These are phyloP conservation scores for Austroboletus festivus DNA, from an alignment of 768 basidiomycete species.

Conservation along the genomic window DNA sequence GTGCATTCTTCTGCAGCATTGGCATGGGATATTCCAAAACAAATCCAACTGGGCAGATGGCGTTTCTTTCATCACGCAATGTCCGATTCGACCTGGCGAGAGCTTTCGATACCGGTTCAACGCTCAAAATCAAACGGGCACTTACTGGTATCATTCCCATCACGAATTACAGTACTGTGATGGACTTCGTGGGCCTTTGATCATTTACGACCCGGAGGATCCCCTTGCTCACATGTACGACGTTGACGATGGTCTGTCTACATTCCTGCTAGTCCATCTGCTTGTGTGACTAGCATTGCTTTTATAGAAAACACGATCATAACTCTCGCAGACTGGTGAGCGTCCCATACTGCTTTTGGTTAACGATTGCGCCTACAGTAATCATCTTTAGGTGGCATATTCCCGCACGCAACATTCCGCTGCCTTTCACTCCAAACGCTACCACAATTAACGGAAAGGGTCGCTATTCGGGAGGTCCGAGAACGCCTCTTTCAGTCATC, in stretches of 20 bases:
- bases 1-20: constrained; percentile 21
- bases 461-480: constrained; percentile 34
- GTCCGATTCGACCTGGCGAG: constrained; percentile 39
- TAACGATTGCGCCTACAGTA: not conserved
- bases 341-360: not conserved
- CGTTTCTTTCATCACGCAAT: constrained; percentile 42
- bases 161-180: constrained; percentile 39
- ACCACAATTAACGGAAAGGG: constrained; percentile 48
- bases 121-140: constrained; percentile 39
- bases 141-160: constrained; percentile 51
- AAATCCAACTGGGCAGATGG: constrained; percentile 38
- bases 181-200: constrained; percentile 39
- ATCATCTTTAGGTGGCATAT: constrained; percentile 26
- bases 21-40: constrained; percentile 36
- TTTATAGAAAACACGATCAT: constrained; percentile 40
- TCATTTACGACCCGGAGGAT: constrained; percentile 47
- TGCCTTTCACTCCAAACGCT: constrained; percentile 32
- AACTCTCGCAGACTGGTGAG: constrained; percentile 45
- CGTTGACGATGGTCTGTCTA: constrained; percentile 41
- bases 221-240: constrained; percentile 42
- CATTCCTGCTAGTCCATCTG: not conserved
- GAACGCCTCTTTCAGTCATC: constrained; percentile 35
- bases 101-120: constrained; percentile 42
- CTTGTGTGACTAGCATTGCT: not conserved
- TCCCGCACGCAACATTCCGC: constrained; percentile 12